A percentile compares a stretch with the other conserved stretches of the same genome.
These are phyloP conservation scores for Dendrocalamus sinicus DNA, from an alignment of 176 grass and related monocot genomes.

Conservation along the genomic window DNA sequence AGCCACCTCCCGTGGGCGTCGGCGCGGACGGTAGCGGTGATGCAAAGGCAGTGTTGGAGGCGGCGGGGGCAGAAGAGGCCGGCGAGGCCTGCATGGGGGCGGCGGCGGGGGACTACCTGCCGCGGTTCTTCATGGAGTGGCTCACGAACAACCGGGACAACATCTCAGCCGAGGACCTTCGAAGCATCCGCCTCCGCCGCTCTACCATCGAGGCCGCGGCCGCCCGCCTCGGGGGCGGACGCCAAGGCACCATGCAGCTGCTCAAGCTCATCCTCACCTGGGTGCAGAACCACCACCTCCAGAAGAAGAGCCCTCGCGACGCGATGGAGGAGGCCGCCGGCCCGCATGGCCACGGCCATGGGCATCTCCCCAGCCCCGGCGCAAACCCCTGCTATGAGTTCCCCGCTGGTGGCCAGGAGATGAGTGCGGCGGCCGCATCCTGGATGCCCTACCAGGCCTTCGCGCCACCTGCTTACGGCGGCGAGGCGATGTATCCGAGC, in stretches of 20 bases:
- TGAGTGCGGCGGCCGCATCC: slow-evolving; percentile 14
- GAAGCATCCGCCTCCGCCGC: slow-evolving; percentile 80
- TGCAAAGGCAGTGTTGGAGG: slow-evolving; percentile 16
- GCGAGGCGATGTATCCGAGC: slow-evolving; percentile 51
- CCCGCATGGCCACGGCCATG: slow-evolving; percentile 11
- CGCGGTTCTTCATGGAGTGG: slow-evolving; percentile 91
- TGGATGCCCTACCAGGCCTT: slow-evolving; percentile 64
- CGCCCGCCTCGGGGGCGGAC: slow-evolving; percentile 66
- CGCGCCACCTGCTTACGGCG: slow-evolving; percentile 41
- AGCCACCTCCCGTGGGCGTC: slow-evolving; percentile 14
- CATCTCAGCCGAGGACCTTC: slow-evolving; percentile 89
- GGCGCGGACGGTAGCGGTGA: neutral
- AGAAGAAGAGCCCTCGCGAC: slow-evolving; percentile 55
- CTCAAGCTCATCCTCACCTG: slow-evolving; percentile 93
- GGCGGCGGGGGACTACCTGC: slow-evolving; percentile 59
- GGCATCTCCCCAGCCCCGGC: slow-evolving; percentile 30
- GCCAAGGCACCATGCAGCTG: slow-evolving; percentile 71
- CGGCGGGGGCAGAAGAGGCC: slow-evolving; percentile 29
- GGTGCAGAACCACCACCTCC: slow-evolving; percentile 91
- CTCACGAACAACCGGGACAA: slow-evolving; percentile 79
- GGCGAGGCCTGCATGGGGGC: slow-evolving; percentile 20
- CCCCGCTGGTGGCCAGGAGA: neutral
- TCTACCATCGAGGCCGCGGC: slow-evolving; percentile 84
- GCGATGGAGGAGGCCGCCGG: slow-evolving; percentile 36
- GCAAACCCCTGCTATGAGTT: slow-evolving; percentile 44